These are phyloP conservation scores for Trichoderma oligosporum DNA, from an alignment of 2,329 filamentous ascomycete genomes.

Conservation along the genomic window DNA sequence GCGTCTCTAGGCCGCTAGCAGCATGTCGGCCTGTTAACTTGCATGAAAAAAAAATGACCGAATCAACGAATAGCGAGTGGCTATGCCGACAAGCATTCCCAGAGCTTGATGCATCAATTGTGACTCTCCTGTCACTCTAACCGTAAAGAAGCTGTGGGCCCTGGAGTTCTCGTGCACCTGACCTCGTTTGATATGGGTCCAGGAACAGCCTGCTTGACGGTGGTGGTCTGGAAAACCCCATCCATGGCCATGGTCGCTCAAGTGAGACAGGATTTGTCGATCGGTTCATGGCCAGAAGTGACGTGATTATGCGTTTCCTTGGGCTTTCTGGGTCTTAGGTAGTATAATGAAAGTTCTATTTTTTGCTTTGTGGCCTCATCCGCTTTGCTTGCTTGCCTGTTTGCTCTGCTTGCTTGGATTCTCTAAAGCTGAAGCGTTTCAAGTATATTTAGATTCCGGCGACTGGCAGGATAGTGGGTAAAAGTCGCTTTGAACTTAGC, in stretches of 20 bases:
- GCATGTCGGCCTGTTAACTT: conserved; percentile 19
- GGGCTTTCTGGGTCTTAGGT: not conserved
- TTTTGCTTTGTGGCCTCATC: conserved; percentile 7
- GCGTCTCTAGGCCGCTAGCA: conserved; percentile 13
- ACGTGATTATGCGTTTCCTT: conserved; percentile 15
- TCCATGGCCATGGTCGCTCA: conserved; percentile 7
- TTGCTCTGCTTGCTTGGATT: not conserved
- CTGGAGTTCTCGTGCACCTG: conserved; percentile 19
- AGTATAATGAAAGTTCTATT: not conserved
- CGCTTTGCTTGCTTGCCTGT: too few relatives aligned
- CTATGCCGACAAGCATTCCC: conserved; percentile 16
- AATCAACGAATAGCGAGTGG: conserved; percentile 14
- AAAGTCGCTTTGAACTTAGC: not conserved
- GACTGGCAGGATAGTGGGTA: not conserved
- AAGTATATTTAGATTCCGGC: conserved; percentile 2
- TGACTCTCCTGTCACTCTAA: conserved; percentile 17
- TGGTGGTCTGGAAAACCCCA: not conserved
- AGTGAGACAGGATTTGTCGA: conserved; percentile 8
- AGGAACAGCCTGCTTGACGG: conserved; percentile 15
- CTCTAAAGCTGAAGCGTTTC: not conserved
- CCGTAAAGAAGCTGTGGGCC: conserved; percentile 17
- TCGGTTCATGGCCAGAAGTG: not conserved
- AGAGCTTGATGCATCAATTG: conserved; percentile 17
- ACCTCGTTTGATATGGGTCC: conserved; percentile 20
- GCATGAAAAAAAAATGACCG: conserved; percentile 8